phyloP scores from a whole-genome alignment of 2,329 filamentous ascomycete genomes.

The Fusarium sp. region DNA sequence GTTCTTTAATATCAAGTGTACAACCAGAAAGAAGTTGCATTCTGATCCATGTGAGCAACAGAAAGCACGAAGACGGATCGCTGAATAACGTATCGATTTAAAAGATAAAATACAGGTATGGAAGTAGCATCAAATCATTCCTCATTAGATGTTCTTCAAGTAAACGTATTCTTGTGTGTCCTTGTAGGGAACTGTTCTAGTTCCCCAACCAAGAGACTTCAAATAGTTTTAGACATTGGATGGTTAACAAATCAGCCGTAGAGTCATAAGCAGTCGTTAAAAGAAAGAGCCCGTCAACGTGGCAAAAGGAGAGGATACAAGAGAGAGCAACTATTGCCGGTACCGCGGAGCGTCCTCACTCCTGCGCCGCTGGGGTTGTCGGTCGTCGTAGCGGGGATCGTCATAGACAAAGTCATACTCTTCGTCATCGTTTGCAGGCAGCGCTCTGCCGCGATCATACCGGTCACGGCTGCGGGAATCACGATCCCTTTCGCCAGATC shows the following conservation, averaged over 20 bases:
- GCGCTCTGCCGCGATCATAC: constrained; percentile 36
- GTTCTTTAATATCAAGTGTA: not conserved
- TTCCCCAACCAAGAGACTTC: not conserved
- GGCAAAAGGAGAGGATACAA: not conserved
- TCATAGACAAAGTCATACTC: constrained; percentile 48
- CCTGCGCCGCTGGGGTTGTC: constrained; percentile 36
- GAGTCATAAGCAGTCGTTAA: constrained; percentile 28
- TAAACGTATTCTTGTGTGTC: not conserved
- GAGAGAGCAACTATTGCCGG: constrained; percentile 24
- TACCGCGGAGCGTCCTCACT: constrained; percentile 43
- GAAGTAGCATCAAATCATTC: constrained; percentile 23
- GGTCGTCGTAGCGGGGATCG: constrained; percentile 45
- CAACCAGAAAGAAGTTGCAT: not conserved
- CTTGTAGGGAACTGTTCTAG: constrained; percentile 4
- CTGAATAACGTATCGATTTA: not conserved
- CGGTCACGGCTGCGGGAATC: constrained; percentile 15
- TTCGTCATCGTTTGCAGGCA: constrained; percentile 37
- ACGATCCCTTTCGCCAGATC: constrained; percentile 22
- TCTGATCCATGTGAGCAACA: not conserved
- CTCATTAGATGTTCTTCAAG: constrained; percentile 23
- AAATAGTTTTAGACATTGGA: not conserved
- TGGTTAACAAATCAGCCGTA: constrained; percentile 1
- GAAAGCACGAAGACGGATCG: not conserved
- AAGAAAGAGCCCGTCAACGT: not conserved
- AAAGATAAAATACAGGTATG: not conserved